Evolutionary conservation across 495 filamentous ascomycete genomes (phyloP).

Genomic region (Aspergillus carlsbadensis): DNA sequence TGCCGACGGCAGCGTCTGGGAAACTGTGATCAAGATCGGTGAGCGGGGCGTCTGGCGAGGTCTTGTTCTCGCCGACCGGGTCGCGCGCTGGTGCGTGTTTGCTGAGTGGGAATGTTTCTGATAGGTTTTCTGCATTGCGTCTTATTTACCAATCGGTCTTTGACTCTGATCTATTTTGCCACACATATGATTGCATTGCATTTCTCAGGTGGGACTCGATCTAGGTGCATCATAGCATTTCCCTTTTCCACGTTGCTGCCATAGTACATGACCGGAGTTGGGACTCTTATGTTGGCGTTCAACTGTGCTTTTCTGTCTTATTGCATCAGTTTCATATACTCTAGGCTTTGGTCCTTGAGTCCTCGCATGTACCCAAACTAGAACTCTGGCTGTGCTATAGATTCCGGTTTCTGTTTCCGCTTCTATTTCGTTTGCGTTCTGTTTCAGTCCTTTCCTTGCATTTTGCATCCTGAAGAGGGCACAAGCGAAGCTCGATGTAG

Average conservation of each 20-base stretch:
- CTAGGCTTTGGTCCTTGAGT: background rate
- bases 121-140: background rate
- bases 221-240: conserved; percentile 14
- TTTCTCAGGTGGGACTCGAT: conserved; percentile 10
- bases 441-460: no score
- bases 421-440: background rate
- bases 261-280: conserved; percentile 12
- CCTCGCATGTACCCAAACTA: conserved; percentile 1
- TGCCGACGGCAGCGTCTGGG: conserved; percentile 84
- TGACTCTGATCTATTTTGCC: conserved; percentile 2
- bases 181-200: conserved; percentile 6
- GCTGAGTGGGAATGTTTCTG: conserved; percentile 84
- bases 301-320: background rate
- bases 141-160: background rate
- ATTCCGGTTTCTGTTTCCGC: background rate
- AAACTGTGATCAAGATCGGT: conserved; percentile 97
- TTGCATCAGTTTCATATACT: background rate
- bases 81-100: conserved; percentile 97
- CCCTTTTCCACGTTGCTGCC: conserved; percentile 4
- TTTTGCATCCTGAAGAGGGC: no score
- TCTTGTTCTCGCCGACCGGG: conserved; percentile 90
- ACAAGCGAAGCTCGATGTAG: no score
- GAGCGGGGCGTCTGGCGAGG: conserved; percentile 91
- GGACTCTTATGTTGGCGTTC: background rate
- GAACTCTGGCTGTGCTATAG: conserved; percentile 4